Base-by-base conservation (phyloP, 441 rosid genomes). In the Arabidopsis lyrata region DNA sequence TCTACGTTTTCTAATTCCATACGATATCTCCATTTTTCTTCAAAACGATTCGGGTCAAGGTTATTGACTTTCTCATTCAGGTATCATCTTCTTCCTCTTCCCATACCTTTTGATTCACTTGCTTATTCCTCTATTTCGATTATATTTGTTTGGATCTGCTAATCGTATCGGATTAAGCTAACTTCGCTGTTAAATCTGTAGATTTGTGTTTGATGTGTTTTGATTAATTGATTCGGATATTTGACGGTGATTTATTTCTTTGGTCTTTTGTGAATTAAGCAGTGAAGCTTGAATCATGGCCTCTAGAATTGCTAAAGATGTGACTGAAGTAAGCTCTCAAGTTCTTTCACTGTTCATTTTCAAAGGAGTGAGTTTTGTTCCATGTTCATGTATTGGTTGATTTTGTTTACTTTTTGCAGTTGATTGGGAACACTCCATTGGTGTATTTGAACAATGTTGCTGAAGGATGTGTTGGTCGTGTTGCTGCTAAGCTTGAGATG, bases 401-500 rank as follows among this genome's bases (percentile, higher is more conserved):
- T 60, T 61, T 4, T 42, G 4, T 36, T 45, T 39, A 59, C 2
- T 27, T 57, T 41, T 16, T 8, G 9, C 38, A 92, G 98, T 81
- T 92, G 67, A 87, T 92, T 81, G 96, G 96, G 31, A 90, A 83
- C 29, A 92, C 95, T 59, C 97, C 97, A 14, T 71, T 90, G 79
- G 96, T 92, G 34, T 90, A 85, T 80, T 85, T 92, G 50, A 90
- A 88, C 82, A 82, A 76, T 47, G 82, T 90, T 8, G 85, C 86
- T 38, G 88, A 88, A 66, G 86, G 88, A 36, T 92, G 92, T 55
- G 90, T 87, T 77, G 93, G 87, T 60, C 95, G 88, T 27, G 71
- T 92, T 71, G 95, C 97, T 75, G 96, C 93, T 67, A 92, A 90
- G 80, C 86, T 90, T 10, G 96, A 90, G 83, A 81, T 83, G 82